Evolutionary conservation across 306 rosid species (phyloP), one percentile per base, ranked within the genome.

Genomic region (Dryas drummondii): DNA sequence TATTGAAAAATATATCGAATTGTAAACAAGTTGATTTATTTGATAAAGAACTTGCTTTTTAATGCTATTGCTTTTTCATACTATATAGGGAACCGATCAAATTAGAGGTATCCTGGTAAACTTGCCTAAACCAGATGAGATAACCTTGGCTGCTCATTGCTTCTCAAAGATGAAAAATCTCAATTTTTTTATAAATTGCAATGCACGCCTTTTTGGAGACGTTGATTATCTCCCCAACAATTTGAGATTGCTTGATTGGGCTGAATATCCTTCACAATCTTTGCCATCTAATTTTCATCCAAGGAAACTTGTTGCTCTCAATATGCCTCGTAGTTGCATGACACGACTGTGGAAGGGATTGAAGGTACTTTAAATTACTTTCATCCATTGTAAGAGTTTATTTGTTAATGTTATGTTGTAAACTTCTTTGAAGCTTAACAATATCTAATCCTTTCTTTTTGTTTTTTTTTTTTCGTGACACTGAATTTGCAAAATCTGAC

Each of bases 11-110:
- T 3, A 3, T 6, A 6, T 17, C 37, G 40, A 7, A 27, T 14
- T 17, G 7, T n/a, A 19, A 19, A 27, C 22, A 6, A 40, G 54
- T 11, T 8, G 41, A 4, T 2, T 9, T 4, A 7, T 11, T 63
- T 46, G 8, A 8, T 46, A 46, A 8, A 46, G 9, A 5, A 2
- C 9, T 46, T 46, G 6, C 49, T 46, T 46, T 46, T 46, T 8
- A 5, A 46, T 46, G 49, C 9, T 46, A 46, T 46, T 46, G 5
- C 6, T 32, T 72, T 60, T 4, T 46, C 54, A 19, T 73, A 57
- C 16, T 45, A 3, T 45, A 45, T 46, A 85, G 82, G 88, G 86
- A n/a, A 56, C 84, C 0, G 80, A 59, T 49, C 68, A 73, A 14
- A 26, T 82, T 7, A 44, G 69, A 5, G 58, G 71, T 15, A 76